A percentile compares a stretch with the other conserved stretches of the same genome.
Conservation (phyloP, 2,329 filamentous ascomycete genomes). For the Neoascochyta sp. region DNA sequence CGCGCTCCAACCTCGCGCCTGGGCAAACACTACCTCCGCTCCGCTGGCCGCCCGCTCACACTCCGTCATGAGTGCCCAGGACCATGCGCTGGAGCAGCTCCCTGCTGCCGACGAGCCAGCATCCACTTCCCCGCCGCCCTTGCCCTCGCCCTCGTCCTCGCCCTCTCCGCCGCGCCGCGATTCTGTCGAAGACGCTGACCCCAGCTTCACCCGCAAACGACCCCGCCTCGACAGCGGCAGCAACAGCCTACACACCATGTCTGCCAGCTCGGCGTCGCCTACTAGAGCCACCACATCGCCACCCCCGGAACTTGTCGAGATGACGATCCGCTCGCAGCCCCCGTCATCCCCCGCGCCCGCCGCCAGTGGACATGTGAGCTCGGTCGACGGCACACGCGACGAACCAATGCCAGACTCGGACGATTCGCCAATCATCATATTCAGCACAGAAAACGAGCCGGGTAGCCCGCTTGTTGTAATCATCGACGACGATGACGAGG, state of each 20-base stretch:
- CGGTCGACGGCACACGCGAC: conserved; percentile 6
- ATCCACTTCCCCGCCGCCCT: conserved; percentile 28
- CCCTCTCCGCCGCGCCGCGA: conserved; percentile 41
- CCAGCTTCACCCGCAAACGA: conserved; percentile 46
- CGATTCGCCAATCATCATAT: conserved; percentile 13
- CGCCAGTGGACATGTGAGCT: no score
- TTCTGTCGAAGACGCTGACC: conserved; percentile 44
- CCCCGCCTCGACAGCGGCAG: conserved; percentile 41
- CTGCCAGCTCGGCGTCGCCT: conserved; percentile 20
- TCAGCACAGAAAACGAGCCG: conserved; percentile 12
- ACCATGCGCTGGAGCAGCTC: conserved; percentile 35
- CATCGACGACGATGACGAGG: conserved; percentile 36
- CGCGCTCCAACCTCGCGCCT: conserved; percentile 15
- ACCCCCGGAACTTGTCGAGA: conserved; percentile 31
- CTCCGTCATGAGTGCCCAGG: conserved; percentile 34
- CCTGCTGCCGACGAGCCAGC: conserved; percentile 29
- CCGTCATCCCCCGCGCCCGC: conserved; percentile 23
- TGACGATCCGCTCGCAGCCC: conserved; percentile 40
- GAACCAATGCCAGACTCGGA: conserved; percentile 7
- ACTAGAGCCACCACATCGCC: conserved; percentile 11
- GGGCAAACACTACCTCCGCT: conserved; percentile 6
- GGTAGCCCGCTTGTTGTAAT: conserved; percentile 38
- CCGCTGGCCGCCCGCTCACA: no score
- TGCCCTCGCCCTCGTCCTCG: no score
- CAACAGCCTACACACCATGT: conserved; percentile 29